These are phyloP conservation scores for Dioscorea cayenensis DNA, from an alignment of 116 monocot genomes.

Conservation along the genomic window DNA sequence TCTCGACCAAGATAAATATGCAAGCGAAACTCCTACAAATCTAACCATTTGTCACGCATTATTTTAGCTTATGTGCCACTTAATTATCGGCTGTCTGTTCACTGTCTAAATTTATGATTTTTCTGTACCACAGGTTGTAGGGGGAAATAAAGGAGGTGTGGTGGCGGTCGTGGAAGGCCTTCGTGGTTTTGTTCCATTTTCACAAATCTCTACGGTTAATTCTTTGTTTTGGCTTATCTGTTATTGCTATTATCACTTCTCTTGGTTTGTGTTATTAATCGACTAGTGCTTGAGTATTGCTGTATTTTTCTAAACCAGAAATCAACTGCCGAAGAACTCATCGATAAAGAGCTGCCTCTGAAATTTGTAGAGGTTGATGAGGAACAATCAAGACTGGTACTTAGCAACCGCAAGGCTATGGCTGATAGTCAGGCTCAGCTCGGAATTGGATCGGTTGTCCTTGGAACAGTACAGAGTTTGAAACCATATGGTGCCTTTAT, in stretches of 20 bases:
- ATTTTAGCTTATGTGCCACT: no score
- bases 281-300: neutral
- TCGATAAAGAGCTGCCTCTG: conserved; percentile 76
- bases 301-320: conserved; percentile 37
- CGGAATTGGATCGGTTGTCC: conserved; percentile 90
- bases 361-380: conserved; percentile 98
- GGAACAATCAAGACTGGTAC: conserved; percentile 87
- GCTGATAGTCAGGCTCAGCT: conserved; percentile 98
- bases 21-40: no score
- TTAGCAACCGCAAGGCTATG: conserved; percentile 98
- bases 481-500: conserved; percentile 99
- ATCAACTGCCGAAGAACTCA: conserved; percentile 81
- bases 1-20: no score
- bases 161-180: conserved; percentile 87
- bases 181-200: conserved; percentile 94
- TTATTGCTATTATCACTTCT: neutral
- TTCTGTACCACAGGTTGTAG: conserved; percentile 51
- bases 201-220: conserved; percentile 85
- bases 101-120: neutral
- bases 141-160: conserved; percentile 91
- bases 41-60: no score
- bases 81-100: no score
- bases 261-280: neutral
- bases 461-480: conserved; percentile 88
- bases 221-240: neutral